These are phyloP conservation scores for Mortierella sp. DNA, from an alignment of 371 early-diverging fungal species.

Conservation along the genomic window DNA sequence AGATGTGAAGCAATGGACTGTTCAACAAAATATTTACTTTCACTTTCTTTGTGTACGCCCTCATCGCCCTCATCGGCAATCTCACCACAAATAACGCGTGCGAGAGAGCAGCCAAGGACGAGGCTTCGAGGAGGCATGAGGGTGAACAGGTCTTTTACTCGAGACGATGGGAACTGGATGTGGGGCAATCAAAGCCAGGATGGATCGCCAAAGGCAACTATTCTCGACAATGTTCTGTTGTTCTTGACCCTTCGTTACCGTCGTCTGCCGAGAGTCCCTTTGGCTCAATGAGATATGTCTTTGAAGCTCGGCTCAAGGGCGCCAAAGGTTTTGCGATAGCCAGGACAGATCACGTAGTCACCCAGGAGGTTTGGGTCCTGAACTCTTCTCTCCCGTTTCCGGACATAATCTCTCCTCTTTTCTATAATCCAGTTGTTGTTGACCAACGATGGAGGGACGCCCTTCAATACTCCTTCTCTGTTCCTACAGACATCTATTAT, in stretches of 20 bases:
- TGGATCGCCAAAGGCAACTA: conserved; percentile 31
- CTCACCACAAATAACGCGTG: no score
- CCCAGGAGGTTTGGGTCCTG: conserved; percentile 37
- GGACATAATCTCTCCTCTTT: neutral
- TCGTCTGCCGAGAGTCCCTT: conserved; percentile 10
- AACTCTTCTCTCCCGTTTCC: conserved; percentile 19
- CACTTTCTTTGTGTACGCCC: neutral
- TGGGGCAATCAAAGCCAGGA: conserved; percentile 23
- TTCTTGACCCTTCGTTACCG: conserved; percentile 25
- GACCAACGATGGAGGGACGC: conserved; percentile 4
- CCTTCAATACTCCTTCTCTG: conserved; percentile 6
- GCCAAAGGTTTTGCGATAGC: conserved; percentile 20
- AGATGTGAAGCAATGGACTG: neutral
- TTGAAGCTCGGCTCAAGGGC: conserved; percentile 33
- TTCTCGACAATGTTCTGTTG: conserved; percentile 17
- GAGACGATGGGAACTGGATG: conserved; percentile 25
- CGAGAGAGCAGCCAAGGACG: conserved; percentile 22
- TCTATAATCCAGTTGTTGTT: conserved; percentile 6
- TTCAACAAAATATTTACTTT: neutral
- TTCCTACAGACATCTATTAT: conserved; percentile 14
- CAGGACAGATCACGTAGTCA: conserved; percentile 14
- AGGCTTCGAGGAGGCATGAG: conserved; percentile 9
- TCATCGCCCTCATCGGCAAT: no score
- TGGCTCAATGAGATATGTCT: conserved; percentile 29
- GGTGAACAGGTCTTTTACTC: conserved; percentile 23